phyloP scores from a whole-genome alignment of 495 filamentous ascomycete genomes.

The Aspergillus biplanus region DNA sequence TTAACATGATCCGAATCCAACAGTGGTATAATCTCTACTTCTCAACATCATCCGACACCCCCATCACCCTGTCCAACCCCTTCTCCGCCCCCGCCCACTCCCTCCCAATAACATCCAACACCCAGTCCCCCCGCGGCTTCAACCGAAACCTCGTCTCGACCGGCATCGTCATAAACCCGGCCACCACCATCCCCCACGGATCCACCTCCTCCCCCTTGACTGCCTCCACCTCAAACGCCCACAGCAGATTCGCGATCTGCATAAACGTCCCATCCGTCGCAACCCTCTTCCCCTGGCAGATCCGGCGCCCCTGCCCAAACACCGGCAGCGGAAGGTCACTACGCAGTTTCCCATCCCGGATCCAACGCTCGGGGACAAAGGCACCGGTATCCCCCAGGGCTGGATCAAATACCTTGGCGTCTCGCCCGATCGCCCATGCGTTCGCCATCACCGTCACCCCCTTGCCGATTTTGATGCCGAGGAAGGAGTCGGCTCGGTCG shows the following conservation, averaged over 20 bases:
- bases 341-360: constrained; percentile 22
- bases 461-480: constrained; percentile 55
- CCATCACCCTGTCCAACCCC: constrained; percentile 21
- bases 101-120: constrained; percentile 18
- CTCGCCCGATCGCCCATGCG: constrained; percentile 49
- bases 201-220: constrained; percentile 29
- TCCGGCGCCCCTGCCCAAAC: constrained; percentile 35
- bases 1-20: too few relatives aligned
- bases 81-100: constrained; percentile 25
- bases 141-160: constrained; percentile 27
- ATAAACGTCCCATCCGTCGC: constrained; percentile 34
- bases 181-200: constrained; percentile 36
- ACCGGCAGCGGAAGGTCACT: constrained; percentile 35
- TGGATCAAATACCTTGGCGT: constrained; percentile 29
- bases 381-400: constrained; percentile 23
- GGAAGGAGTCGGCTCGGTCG: constrained; percentile 52
- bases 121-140: constrained; percentile 30
- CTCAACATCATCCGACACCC: constrained; percentile 18
- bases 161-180: constrained; percentile 35
- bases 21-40: not conserved
- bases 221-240: constrained; percentile 36
- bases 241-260: constrained; percentile 33
- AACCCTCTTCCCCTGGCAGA: constrained; percentile 36
- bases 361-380: constrained; percentile 35
- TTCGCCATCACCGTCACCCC: constrained; percentile 56